These are phyloP conservation scores for Pholiota adiposa DNA, from an alignment of 1,284 basidiomycete species.

Conservation along the genomic window DNA sequence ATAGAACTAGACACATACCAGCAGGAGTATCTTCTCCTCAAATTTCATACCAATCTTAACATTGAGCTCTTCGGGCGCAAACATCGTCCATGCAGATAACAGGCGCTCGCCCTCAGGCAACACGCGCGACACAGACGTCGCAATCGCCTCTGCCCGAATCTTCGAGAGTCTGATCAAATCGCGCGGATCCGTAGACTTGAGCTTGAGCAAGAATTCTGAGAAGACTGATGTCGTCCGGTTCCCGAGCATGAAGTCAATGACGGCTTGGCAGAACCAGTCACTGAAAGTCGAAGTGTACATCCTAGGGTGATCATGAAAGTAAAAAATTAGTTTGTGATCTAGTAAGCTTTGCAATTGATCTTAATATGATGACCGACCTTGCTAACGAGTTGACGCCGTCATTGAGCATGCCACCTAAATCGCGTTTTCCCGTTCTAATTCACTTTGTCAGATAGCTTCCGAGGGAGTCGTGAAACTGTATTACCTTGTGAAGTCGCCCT, in stretches of 20 bases:
- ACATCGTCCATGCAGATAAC: constrained; percentile 89
- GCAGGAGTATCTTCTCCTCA: constrained; percentile 91
- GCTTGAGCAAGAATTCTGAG: constrained; percentile 86
- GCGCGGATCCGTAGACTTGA: constrained; percentile 88
- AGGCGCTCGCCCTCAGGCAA: constrained; percentile 82
- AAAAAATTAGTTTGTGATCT: constrained; percentile 5
- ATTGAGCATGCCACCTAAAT: constrained; percentile 88
- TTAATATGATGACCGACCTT: constrained; percentile 42
- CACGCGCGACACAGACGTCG: constrained; percentile 82
- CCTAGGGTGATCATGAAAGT: constrained; percentile 37
- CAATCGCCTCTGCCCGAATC: constrained; percentile 89
- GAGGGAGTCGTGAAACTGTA: constrained; percentile 17
- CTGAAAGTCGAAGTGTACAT: constrained; percentile 88
- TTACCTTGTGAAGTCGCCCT: constrained; percentile 93
- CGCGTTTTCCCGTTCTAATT: constrained; percentile 87
- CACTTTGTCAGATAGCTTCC: constrained; percentile 5
- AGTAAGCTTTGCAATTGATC: neutral
- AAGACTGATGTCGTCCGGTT: constrained; percentile 86
- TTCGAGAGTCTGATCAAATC: constrained; percentile 87
- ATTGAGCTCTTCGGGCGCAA: constrained; percentile 83
- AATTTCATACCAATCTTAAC: constrained; percentile 74
- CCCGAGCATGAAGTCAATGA: constrained; percentile 91
- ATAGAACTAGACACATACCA: constrained; percentile 59
- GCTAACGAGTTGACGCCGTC: constrained; percentile 93
- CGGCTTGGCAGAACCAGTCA: constrained; percentile 96